Base-by-base conservation (phyloP, 2,329 filamentous ascomycete species). In the Aspergillus niger region DNA sequence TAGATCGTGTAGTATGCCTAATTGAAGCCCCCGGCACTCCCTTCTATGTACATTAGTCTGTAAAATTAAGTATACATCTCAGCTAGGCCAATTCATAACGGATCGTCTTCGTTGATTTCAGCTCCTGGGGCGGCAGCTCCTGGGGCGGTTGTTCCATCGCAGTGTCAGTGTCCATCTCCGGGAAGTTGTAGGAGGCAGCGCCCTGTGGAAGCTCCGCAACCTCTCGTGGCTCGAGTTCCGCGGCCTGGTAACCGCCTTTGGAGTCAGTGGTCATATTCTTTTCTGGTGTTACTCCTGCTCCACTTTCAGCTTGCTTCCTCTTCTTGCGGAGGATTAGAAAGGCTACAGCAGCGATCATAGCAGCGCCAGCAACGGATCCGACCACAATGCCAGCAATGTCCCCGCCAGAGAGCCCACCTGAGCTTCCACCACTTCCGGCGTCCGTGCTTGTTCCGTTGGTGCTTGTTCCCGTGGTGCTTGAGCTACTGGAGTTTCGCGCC, bases 361-460 rank as follows among this genome's bases (percentile, higher is more conserved):
- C 54, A 1, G 3, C 54, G 30, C 54, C 41, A 38, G 28, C 54
- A 36, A 57, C 26, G 8, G 54, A 57, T 13, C 54, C 54, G 17
- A 49, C 54, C 8, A 39, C 54, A 2, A 36, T 48, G 3, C 54
- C 54, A 5, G 54, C 54, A 43, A 57, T 48, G 20, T 36, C 43
- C 13, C 54, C 54, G 20, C 28, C 36, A 17, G 43, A 38, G 17
- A 57, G 54, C 7, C 54, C 39, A 32, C 41, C 43, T 17, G 20
- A 24, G 26, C 43, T 57, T n/a, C 24, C 30, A n/a, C 17, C 13
- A 20, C 24, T 28, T 17, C 10, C 17, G 1, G 36, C 15, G 13
- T 26, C 17, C 26, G 11, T 49, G 17, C 36, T 41, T 3, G 17
- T 41, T 28, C 39, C 22, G 22, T 39, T 17, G 54, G 43, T 49